phyloP scores from a whole-genome alignment of 139 green algal genomes.

The Dunaliella primolecta region DNA sequence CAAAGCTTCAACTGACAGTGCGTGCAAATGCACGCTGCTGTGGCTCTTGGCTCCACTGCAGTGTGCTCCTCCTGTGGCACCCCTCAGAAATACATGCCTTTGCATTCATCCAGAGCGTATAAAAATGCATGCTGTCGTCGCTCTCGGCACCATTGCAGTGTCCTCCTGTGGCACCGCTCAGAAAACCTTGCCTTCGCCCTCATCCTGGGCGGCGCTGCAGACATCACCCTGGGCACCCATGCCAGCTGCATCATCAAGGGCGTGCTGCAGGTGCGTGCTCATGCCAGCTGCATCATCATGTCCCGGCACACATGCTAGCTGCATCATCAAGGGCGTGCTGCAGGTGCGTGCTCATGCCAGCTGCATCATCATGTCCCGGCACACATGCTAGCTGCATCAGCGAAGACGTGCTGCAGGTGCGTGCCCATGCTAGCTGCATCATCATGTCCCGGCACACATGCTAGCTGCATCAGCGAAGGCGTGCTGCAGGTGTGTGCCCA shows the following conservation, averaged over 20 bases:
- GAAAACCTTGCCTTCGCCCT: constrained; percentile 77
- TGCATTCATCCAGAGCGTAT: too few relatives aligned
- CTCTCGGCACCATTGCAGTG: too few relatives aligned
- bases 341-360: constrained; percentile 48
- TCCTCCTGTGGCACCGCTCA: constrained; percentile 75
- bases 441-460: constrained; percentile 55
- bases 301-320: constrained; percentile 66
- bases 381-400: constrained; percentile 70
- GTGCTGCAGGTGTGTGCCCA: constrained; percentile 65
- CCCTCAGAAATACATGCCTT: too few relatives aligned
- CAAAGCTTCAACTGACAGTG: too few relatives aligned
- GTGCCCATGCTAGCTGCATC: neutral
- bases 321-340: constrained; percentile 72
- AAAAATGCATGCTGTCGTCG: too few relatives aligned
- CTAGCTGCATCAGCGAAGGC: constrained; percentile 65
- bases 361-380: constrained; percentile 44
- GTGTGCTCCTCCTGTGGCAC: too few relatives aligned
- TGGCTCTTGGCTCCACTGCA: too few relatives aligned
- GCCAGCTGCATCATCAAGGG: constrained; percentile 74
- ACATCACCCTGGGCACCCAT: constrained; percentile 53
- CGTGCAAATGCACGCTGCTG: too few relatives aligned
- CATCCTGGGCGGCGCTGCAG: constrained; percentile 53
- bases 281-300: constrained; percentile 25
- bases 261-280: constrained; percentile 67
- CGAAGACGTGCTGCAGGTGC: constrained; percentile 69